Evolutionary conservation across 2,329 filamentous ascomycete species (phyloP).

Genomic region (Blumeriella jaapii): DNA sequence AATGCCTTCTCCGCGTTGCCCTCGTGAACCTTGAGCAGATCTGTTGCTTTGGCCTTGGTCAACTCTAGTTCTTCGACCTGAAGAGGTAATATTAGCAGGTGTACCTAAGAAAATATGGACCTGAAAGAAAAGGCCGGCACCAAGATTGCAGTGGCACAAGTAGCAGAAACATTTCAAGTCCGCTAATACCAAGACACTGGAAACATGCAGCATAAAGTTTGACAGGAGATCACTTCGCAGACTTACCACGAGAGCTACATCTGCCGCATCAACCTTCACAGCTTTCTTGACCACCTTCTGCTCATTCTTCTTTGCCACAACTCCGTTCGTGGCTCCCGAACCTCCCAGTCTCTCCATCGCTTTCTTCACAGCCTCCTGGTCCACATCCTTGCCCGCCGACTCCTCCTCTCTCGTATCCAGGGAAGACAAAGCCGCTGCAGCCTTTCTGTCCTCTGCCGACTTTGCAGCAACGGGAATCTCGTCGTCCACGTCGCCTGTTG

Average conservation of each 20-base stretch:
- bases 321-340: conserved; percentile 22
- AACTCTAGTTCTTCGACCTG: conserved; percentile 63
- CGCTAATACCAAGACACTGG: no score
- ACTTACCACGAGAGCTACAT: conserved; percentile 58
- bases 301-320: conserved; percentile 32
- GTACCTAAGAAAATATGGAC: neutral
- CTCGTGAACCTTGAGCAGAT: conserved; percentile 60
- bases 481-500: conserved; percentile 46
- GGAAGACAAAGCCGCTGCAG: conserved; percentile 59
- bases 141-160: no score
- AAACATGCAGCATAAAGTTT: no score
- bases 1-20: conserved; percentile 59
- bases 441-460: conserved; percentile 66
- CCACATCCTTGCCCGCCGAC: conserved; percentile 35
- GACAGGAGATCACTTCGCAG: neutral
- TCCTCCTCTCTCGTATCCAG: conserved; percentile 48
- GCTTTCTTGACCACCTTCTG: conserved; percentile 43
- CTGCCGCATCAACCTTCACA: conserved; percentile 63
- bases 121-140: no score
- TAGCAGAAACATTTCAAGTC: no score
- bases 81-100: neutral
- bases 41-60: conserved; percentile 59
- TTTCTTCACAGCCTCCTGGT: conserved; percentile 60
- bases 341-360: conserved; percentile 54
- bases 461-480: conserved; percentile 41